Base-by-base conservation (phyloP, 768 basidiomycete species). In the Serendipita indica region DNA sequence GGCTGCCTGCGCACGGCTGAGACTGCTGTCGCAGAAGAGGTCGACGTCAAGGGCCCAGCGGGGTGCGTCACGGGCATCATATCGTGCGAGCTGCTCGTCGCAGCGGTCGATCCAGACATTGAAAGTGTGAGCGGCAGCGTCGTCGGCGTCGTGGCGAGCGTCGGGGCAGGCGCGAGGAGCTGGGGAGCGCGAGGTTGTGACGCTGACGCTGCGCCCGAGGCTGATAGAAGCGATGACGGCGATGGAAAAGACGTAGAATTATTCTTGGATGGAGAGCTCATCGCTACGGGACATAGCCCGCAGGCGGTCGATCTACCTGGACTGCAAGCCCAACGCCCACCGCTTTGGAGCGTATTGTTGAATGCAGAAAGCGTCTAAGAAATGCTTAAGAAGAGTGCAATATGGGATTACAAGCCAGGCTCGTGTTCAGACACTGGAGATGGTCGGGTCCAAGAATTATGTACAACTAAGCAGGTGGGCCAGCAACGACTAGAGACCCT, bases 1-100 rank as follows among this genome's bases (percentile, higher is more conserved):
- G 61, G 39, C 30, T 46, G 52, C 20, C 34, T 18, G 33, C 34
- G 58, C 30, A 45, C 57, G 58, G 52, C 27, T 39, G 58, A 46
- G 52, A 18, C n/a, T 22, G 39, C 27, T 28, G 7, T 46, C 12
- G 52, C 3, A 14, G 33, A 34, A n/a, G 58, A 34, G 25, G 27
- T 37, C 28, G 18, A 28, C 13, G 43, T 39, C 22, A 33, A 45
- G 18, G 39, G 37, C 56, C 22, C 22, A 28, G 32, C 7, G 56
- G 37, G 27, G 33, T 57, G 33, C 28, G n/a, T 41, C 34, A 39
- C 3, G 41, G 18, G 18, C n/a, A 6, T 59, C 28, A 37, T 16
- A n/a, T 59, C 46, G 34, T 59, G 33, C 7, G 18, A 20, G 3
- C 25, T 59, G 39, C 46, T 59, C 46, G 58, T 30, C 20, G 2